Conservation (phyloP, 2,329 filamentous ascomycete genomes). For the Phaeosphaeria sp. region DNA sequence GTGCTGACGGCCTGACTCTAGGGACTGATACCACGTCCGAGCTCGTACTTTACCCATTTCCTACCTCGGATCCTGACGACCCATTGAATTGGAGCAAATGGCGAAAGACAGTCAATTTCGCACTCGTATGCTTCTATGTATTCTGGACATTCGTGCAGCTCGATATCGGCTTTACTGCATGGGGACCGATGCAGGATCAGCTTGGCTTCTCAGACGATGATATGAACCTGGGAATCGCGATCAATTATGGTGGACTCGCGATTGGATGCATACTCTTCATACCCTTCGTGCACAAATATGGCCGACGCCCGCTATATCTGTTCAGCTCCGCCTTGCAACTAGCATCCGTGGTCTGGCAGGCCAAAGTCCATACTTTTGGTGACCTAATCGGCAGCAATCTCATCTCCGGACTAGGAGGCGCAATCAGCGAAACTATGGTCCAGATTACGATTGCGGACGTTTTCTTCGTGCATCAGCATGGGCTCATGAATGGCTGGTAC, state of each 20-base stretch:
- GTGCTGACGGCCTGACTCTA: conserved; percentile 4
- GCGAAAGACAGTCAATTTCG: conserved; percentile 53
- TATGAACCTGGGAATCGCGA: conserved; percentile 56
- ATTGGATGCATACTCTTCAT: conserved; percentile 54
- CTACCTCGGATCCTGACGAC: conserved; percentile 17
- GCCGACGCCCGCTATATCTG: conserved; percentile 55
- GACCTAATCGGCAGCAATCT: conserved; percentile 56
- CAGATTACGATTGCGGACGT: conserved; percentile 58
- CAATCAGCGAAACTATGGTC: conserved; percentile 53
- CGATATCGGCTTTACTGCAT: conserved; percentile 50
- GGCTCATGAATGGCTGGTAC: conserved; percentile 57
- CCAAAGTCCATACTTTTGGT: conserved; percentile 48
- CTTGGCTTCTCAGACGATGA: conserved; percentile 50
- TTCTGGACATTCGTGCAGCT: conserved; percentile 52
- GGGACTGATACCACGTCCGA: conserved; percentile 6
- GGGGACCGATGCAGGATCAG: conserved; percentile 52
- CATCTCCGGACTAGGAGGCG: conserved; percentile 53
- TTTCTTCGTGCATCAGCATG: conserved; percentile 58
- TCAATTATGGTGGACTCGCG: conserved; percentile 51
- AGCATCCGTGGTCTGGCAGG: conserved; percentile 52
- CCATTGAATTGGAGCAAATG: conserved; percentile 51
- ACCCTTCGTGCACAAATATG: conserved; percentile 56
- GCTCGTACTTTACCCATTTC: conserved; percentile 15
- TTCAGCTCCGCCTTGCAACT: conserved; percentile 50
- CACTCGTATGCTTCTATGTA: conserved; percentile 52